These are phyloP conservation scores for Pythium aphanidermatum DNA, from an alignment of 352 stramenopile genomes.

Conservation along the genomic window DNA sequence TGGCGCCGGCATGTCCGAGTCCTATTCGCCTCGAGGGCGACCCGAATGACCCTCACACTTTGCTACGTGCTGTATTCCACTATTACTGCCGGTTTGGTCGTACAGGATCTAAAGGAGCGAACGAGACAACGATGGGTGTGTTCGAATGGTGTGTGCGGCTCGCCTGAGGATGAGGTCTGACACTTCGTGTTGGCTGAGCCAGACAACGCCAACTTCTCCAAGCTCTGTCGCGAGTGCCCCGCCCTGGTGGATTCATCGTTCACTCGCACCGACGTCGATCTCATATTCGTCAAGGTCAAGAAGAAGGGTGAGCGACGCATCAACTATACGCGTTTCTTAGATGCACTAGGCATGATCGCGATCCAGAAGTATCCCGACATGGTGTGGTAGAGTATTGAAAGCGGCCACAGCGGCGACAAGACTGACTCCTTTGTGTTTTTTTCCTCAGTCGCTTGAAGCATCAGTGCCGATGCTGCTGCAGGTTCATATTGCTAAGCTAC, in stretches of 20 bases:
- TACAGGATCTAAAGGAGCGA: slow-evolving; percentile 52
- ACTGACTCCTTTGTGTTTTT: not conserved
- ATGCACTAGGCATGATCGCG: slow-evolving; percentile 81
- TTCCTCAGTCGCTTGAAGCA: slow-evolving; percentile 36
- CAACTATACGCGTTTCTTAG: slow-evolving; percentile 79
- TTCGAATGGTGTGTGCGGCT: too few species aligned
- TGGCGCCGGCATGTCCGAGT: slow-evolving; percentile 14
- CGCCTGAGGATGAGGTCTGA: too few species aligned
- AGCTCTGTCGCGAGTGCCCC: slow-evolving; percentile 75
- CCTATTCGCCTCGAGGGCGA: slow-evolving; percentile 40
- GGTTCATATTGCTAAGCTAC: slow-evolving; percentile 50
- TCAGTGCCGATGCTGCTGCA: slow-evolving; percentile 67
- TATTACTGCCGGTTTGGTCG: slow-evolving; percentile 84
- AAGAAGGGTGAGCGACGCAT: slow-evolving; percentile 81
- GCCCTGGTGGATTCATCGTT: slow-evolving; percentile 51
- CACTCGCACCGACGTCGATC: slow-evolving; percentile 71
- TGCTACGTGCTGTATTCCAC: slow-evolving; percentile 75
- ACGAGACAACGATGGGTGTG: slow-evolving; percentile 64
- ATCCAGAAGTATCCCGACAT: slow-evolving; percentile 73
- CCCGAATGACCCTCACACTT: slow-evolving; percentile 72
- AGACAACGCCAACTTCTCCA: slow-evolving; percentile 85
- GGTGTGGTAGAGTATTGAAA: slow-evolving; percentile 24
- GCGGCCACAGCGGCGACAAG: too few species aligned
- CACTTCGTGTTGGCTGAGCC: not conserved
- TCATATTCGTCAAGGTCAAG: slow-evolving; percentile 86